Evolutionary conservation across 2,329 filamentous ascomycete genomes (phyloP).

Genomic region (Thielaviopsis musarum): DNA sequence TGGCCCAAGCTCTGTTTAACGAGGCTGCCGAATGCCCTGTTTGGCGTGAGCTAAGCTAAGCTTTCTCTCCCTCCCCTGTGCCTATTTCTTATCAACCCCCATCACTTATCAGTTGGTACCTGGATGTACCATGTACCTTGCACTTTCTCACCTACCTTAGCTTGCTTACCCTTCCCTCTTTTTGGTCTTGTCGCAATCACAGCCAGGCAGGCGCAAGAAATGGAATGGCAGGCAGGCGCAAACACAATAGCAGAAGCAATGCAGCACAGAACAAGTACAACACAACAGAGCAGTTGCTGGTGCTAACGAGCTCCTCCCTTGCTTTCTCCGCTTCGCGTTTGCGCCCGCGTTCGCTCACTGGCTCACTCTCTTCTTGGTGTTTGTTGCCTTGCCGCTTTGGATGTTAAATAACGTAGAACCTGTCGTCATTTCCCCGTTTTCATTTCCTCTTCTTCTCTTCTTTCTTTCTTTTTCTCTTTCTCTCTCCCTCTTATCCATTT

Average conservation of each 20-base stretch:
- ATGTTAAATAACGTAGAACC: neutral
- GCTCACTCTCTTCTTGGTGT: no score
- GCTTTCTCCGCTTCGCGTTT: neutral
- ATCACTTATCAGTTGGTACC: no score
- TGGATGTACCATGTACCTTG: neutral
- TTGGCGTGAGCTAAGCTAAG: no score
- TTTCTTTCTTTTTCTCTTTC: neutral
- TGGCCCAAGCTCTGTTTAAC: no score
- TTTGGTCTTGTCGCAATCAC: neutral
- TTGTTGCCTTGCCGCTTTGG: no score
- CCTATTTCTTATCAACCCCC: no score
- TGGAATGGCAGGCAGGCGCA: neutral
- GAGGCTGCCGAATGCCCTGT: no score
- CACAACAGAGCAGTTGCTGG: neutral
- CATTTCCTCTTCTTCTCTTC: constrained; percentile 1
- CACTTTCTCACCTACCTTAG: neutral
- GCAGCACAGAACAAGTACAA: neutral
- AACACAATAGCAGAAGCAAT: neutral
- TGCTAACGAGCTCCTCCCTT: neutral
- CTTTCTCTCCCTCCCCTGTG: no score
- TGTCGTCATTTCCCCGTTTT: constrained; percentile 1
- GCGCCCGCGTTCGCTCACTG: neutral
- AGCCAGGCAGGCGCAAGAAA: neutral
- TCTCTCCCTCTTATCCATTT: neutral
- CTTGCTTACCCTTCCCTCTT: neutral